Evolutionary conservation across 2,329 filamentous ascomycete species (phyloP), one percentile per base, ranked within the genome.

Genomic region (Penicillium corylophilum): DNA sequence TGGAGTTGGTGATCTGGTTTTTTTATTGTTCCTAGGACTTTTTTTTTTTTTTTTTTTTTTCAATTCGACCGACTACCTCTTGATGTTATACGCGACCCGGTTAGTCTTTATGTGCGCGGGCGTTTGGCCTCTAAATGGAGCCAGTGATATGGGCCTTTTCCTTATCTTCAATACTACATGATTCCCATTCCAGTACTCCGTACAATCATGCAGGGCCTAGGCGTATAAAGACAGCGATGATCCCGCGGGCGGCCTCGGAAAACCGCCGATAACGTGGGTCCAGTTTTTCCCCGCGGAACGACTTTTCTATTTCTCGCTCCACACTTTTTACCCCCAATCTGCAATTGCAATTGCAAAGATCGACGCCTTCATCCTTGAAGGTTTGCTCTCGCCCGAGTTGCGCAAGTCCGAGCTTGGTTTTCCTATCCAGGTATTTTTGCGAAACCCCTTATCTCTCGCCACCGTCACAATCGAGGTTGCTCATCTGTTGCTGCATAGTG

Each of bases 1-100:
- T 60, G 60, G 61, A 63, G 61, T 63, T 61, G 53, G 58, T 54
- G 56, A 62, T 61, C 50, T 54, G 56, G 51, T 58, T 46, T 48
- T 33, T 55, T 35, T 43, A 54, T 44, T 44, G 47, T 56, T 44
- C n/a, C 41, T 43, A 10, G 9, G 16, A 12, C 20, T 39, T 44
- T 46, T 50, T 46, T 26, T 38, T 46, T 50, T 46, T 26, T 38
- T 51, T 41, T 46, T 36, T 45, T 51, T 23, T 42, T 45, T 44
- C 38, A 22, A 33, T 48, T 46, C 38, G 48, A 48, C 36, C 16
- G 28, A 46, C 36, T 38, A 44, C 36, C 35, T 44, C 43, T 42
- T 42, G 50, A 29, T 52, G 15, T 50, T 51, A 22, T 40, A 46
- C 31, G 39, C 26, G 40, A 51, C 28, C 35, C 16, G 33, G 20